These are phyloP conservation scores for Xylaria bambusicola DNA, from an alignment of 495 filamentous ascomycete species.

Conservation along the genomic window DNA sequence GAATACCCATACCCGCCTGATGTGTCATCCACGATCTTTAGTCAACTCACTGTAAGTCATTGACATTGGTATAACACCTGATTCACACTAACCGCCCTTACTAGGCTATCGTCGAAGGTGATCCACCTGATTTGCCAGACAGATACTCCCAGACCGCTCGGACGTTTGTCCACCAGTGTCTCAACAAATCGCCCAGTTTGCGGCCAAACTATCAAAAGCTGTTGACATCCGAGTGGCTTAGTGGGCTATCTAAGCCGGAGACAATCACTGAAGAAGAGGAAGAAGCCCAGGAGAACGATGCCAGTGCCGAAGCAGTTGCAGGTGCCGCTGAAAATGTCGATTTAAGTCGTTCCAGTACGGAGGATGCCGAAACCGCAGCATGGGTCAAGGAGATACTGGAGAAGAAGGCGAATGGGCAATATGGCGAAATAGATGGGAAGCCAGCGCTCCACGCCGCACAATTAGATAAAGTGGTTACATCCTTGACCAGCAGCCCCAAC, in stretches of 20 bases:
- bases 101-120: conserved; percentile 96
- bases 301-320: conserved; percentile 47
- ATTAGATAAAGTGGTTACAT: conserved; percentile 60
- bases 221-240: conserved; percentile 85
- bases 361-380: conserved; percentile 76
- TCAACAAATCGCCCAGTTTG: conserved; percentile 89
- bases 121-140: conserved; percentile 83
- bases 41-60: conserved; percentile 86
- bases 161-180: conserved; percentile 84
- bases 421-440: conserved; percentile 37
- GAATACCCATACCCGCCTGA: conserved; percentile 97
- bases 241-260: conserved; percentile 75
- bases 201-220: conserved; percentile 89
- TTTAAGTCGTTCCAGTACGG: conserved; percentile 46
- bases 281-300: conserved; percentile 52
- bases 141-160: conserved; percentile 78
- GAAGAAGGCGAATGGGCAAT: conserved; percentile 55
- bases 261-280: conserved; percentile 78
- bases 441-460: conserved; percentile 81
- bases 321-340: conserved; percentile 46
- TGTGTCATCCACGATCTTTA: conserved; percentile 98
- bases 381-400: conserved; percentile 81
- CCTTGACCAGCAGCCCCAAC: conserved; percentile 42
- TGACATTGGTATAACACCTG: no score
- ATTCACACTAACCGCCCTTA: no score